These are phyloP conservation scores for Coniochaeta prunicola DNA, from an alignment of 2,329 filamentous ascomycete species.

Conservation along the genomic window DNA sequence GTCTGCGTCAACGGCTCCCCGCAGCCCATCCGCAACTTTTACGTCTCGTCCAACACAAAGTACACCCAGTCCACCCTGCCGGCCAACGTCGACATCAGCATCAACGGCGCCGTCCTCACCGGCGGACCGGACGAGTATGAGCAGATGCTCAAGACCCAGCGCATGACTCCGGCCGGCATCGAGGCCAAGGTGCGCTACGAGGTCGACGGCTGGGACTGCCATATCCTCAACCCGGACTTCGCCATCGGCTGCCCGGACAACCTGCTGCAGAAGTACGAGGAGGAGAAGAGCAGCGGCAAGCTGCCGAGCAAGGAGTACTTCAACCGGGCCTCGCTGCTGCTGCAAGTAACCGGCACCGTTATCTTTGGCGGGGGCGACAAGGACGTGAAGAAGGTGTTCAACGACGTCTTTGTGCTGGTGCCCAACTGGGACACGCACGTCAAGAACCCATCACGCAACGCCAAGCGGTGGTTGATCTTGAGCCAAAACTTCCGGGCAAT, in stretches of 20 bases:
- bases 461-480: conserved; percentile 58
- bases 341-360: conserved; percentile 69
- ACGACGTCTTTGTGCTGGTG: conserved; percentile 73
- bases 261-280: conserved; percentile 17
- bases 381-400: conserved; percentile 62
- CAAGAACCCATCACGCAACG: conserved; percentile 43
- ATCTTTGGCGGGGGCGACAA: conserved; percentile 58
- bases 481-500: conserved; percentile 64
- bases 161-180: conserved; percentile 21
- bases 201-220: conserved; percentile 67
- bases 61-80: conserved; percentile 42
- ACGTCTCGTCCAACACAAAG: conserved; percentile 51
- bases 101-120: conserved; percentile 66
- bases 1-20: conserved; percentile 40
- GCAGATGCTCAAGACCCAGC: conserved; percentile 59
- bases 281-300: conserved; percentile 7
- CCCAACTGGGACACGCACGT: conserved; percentile 60
- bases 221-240: conserved; percentile 67
- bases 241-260: conserved; percentile 45
- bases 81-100: conserved; percentile 56
- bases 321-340: conserved; percentile 44
- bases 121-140: conserved; percentile 56
- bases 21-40: conserved; percentile 62
- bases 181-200: conserved; percentile 52
- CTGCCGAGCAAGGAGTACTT: conserved; percentile 20